Base-by-base conservation (phyloP, 164 flowering plant genomes). In the Hamamelis virginiana region DNA sequence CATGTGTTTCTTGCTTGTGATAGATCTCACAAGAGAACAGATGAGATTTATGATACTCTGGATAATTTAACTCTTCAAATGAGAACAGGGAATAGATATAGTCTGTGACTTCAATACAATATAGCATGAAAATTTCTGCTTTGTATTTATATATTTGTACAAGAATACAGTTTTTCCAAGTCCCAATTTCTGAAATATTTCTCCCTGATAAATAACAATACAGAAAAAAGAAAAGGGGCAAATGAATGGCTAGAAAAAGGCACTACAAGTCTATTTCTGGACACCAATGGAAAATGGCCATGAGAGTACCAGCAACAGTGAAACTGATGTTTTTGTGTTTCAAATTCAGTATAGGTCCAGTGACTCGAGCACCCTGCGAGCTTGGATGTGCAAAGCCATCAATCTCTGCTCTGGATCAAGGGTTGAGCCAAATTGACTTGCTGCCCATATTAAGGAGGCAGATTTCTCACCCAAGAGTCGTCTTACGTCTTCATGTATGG, bases 381-480 rank as follows among this genome's bases (percentile, higher is more conserved):
- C 96, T 77, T 93, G 98, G 74, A 93, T 91, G 50, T 87, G 90
- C 21, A 95, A 79, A 70, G 96, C 97, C 0, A 80, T 85, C 69
- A 87, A 74, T 75, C 97, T 85, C 79, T 91, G 91, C 68, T 92
- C 95, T 10, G 89, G 91, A 69, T 90, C 92, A 60, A 92, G 91
- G 18, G 98, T 90, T 33, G 98, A 91, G 26, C 98, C 97, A 64
- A 91, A 92, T 69, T 95, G 97, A 80, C 98, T 91, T 6, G 99
- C 98, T 57, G 99, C 95, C 96, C 98, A 96, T 74, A 96, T 85
- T 78, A 96, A 75, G 26, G 99, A 96, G 26, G 98, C 98, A 52
- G 97, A 86, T 78, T 82, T 91, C 77, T 93, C 99, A 27, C 99
- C 99, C 38, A 93, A 76, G 73, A 90, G 88, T 70, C 78, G 80